A percentile compares a stretch with the other conserved stretches of the same genome.
Evolutionary conservation across 768 basidiomycete species (phyloP).

Genomic region (Xerocomellus intermedius): DNA sequence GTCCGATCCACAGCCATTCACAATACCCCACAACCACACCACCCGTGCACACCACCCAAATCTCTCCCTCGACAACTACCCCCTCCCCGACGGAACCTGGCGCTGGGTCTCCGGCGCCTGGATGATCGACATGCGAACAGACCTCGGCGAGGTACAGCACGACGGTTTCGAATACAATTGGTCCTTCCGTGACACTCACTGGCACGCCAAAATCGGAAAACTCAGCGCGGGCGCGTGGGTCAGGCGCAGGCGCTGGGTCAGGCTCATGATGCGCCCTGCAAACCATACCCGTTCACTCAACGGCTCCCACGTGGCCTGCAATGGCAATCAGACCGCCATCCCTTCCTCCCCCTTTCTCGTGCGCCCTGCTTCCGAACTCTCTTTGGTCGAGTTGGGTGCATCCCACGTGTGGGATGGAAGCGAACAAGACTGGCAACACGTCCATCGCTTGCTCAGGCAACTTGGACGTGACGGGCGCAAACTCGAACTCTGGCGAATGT

Average conservation of each 20-base stretch:
- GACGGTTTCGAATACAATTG: conserved; percentile 90
- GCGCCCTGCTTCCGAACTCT: conserved; percentile 19
- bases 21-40: conserved; percentile 45
- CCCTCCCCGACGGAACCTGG: conserved; percentile 80
- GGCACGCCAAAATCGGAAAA: conserved; percentile 61
- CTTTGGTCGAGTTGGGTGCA: conserved; percentile 12
- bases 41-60: conserved; percentile 49
- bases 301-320: background rate
- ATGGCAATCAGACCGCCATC: background rate
- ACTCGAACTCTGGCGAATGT: conserved; percentile 71
- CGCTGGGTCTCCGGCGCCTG: conserved; percentile 75
- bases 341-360: conserved; percentile 14
- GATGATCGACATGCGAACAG: conserved; percentile 88
- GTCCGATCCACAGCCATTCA: conserved; percentile 72
- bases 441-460: conserved; percentile 48
- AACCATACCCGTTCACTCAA: conserved; percentile 12
- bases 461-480: conserved; percentile 68
- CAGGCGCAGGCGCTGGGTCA: conserved; percentile 76
- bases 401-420: conserved; percentile 56
- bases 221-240: conserved; percentile 72
- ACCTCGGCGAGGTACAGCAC: conserved; percentile 70
- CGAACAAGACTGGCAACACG: conserved; percentile 60
- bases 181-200: conserved; percentile 62
- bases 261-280: conserved; percentile 77
- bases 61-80: conserved; percentile 59